phyloP scores from a whole-genome alignment of 495 filamentous ascomycete genomes.

The Haplographium delicatum region DNA sequence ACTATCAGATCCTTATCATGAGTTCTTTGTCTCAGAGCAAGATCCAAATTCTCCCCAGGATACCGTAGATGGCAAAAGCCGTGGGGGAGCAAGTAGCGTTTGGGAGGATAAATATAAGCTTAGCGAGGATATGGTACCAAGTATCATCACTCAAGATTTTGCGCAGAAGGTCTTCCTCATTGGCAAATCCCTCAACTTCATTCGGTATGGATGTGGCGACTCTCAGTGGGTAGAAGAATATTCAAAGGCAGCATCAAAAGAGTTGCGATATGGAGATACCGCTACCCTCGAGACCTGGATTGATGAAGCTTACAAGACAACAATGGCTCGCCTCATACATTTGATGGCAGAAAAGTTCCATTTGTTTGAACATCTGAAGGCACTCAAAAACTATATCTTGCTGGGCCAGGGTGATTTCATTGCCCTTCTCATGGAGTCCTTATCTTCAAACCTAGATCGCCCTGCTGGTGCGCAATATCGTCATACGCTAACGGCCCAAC shows the following conservation, averaged over 20 bases:
- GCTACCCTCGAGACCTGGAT: constrained; percentile 87
- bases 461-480: constrained; percentile 94
- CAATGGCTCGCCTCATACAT: constrained; percentile 90
- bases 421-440: constrained; percentile 91
- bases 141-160: constrained; percentile 86
- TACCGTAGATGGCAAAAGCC: constrained; percentile 42
- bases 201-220: constrained; percentile 89
- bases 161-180: constrained; percentile 94
- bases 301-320: constrained; percentile 94
- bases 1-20: constrained; percentile 87
- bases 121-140: constrained; percentile 79
- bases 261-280: constrained; percentile 90
- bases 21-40: constrained; percentile 93
- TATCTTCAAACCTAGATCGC: constrained; percentile 85
- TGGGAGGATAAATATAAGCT: constrained; percentile 98
- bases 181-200: constrained; percentile 97
- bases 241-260: constrained; percentile 89
- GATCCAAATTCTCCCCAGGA: constrained; percentile 42
- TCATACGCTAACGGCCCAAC: constrained; percentile 91
- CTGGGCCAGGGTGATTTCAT: constrained; percentile 98
- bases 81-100: constrained; percentile 77
- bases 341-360: constrained; percentile 93
- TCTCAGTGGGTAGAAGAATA: constrained; percentile 94
- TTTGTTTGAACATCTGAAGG: constrained; percentile 85
- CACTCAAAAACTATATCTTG: constrained; percentile 90